Evolutionary conservation across 106 monocot genomes (phyloP).

Genomic region (Hemerocallis citrina): DNA sequence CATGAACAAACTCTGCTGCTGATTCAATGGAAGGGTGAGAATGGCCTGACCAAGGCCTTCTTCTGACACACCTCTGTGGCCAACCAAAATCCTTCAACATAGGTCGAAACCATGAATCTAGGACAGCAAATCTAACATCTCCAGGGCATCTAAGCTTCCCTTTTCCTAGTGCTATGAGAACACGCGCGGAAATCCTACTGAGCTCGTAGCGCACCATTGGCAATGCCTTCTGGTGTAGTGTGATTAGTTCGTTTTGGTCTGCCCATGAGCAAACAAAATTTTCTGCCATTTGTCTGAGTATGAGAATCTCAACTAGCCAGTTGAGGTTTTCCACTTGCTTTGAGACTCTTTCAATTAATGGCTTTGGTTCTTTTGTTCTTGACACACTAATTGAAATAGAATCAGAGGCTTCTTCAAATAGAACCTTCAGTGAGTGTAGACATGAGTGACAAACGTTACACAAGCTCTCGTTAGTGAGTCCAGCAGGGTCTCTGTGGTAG

Average conservation of each 20-base stretch:
- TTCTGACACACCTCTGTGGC: slow-evolving; percentile 57
- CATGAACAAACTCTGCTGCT: slow-evolving; percentile 58
- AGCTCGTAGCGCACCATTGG: slow-evolving; percentile 77
- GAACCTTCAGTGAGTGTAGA: slow-evolving; percentile 36
- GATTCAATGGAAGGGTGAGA: slow-evolving; percentile 52
- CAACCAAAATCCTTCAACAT: slow-evolving; percentile 76
- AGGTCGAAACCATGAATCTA: slow-evolving; percentile 51
- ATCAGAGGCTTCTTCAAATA: slow-evolving; percentile 57
- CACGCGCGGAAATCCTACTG: slow-evolving; percentile 56
- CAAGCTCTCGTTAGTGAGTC: slow-evolving; percentile 44
- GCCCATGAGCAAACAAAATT: slow-evolving; percentile 55
- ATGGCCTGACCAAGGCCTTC: slow-evolving; percentile 67
- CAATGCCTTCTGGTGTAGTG: slow-evolving; percentile 49
- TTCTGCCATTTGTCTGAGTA: slow-evolving; percentile 32
- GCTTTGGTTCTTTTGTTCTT: slow-evolving; percentile 8
- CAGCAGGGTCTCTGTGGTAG: slow-evolving; percentile 46
- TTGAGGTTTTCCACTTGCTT: slow-evolving; percentile 54
- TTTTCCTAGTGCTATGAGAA: slow-evolving; percentile 58
- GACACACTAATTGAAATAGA: neutral
- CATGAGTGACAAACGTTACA: slow-evolving; percentile 44
- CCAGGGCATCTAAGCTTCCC: slow-evolving; percentile 55
- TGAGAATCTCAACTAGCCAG: slow-evolving; percentile 36
- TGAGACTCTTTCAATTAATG: slow-evolving; percentile 47
- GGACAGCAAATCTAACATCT: slow-evolving; percentile 26
- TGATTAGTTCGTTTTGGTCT: slow-evolving; percentile 30